Evolutionary conservation across 2,329 filamentous ascomycete species (phyloP), one percentile per base, ranked within the genome.

Genomic region (Aspergillus latus): DNA sequence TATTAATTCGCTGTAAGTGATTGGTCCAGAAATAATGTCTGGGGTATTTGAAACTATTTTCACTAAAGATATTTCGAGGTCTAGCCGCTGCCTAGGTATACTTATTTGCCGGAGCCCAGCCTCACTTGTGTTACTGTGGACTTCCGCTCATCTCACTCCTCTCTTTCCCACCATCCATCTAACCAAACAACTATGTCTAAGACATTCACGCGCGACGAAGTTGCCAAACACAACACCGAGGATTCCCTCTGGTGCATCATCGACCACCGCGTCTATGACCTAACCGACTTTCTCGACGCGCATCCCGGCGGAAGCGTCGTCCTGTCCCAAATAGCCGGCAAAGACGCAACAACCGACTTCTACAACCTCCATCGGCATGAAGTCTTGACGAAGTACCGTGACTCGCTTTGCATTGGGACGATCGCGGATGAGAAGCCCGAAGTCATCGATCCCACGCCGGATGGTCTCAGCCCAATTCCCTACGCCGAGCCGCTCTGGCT

Each of bases 311-410:
- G 90, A 66, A 85, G 87, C 66, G 86, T 88, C 43, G 90, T 95
- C 26, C 84, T 95, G 37, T 82, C 84, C 52, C 90, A 96, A 74
- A 84, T 93, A 47, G 91, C 89, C 30, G 91, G 91, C 60, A 82
- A 85, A 63, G 91, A 96, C 69, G 90, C 90, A 49, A 96, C 91
- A 1, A 78, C 82, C 36, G 88, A 88, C 55, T 96, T 95, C 75
- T 96, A 95, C 83, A 95, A 95, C 78, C 85, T 96, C 52, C 92
- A 96, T 77, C 82, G 91, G 28, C 90, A 96, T 65, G 91, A 96
- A 74, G 89, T 95, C n/a, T 82, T 96, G 9, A 78, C 86, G 59
- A 92, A 92, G 72, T 95, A 95, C 79, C 65, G 66, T n/a, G 76
- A 81, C 46, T 80, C 84, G 66, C 82, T 96, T 15, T 88, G 84